Conservation (phyloP, 2,329 filamentous ascomycete genomes). For the Clarireedia homoeocarpa region DNA sequence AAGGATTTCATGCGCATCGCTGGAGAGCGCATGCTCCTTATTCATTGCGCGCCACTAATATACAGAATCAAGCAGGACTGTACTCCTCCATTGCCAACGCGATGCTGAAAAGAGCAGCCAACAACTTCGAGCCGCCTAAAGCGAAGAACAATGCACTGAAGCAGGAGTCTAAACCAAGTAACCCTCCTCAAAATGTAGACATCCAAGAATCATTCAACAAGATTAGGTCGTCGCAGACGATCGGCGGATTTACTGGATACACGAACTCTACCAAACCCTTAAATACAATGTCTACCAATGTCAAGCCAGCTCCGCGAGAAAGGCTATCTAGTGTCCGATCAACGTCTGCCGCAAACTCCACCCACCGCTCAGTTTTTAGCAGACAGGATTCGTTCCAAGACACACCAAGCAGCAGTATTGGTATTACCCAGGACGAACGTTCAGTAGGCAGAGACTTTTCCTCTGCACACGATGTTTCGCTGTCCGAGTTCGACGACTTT, state of each 20-base stretch:
- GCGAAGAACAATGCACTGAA: slow-evolving; percentile 33
- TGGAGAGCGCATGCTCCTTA: slow-evolving; percentile 20
- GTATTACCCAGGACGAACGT: slow-evolving; percentile 27
- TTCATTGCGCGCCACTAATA: slow-evolving; percentile 16
- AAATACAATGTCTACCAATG: slow-evolving; percentile 19
- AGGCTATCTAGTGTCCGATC: slow-evolving; percentile 9
- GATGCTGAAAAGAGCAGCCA: slow-evolving; percentile 29
- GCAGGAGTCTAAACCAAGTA: slow-evolving; percentile 51
- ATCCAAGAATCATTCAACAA: slow-evolving; percentile 46
- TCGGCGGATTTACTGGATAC: slow-evolving; percentile 31
- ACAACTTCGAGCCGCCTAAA: slow-evolving; percentile 15
- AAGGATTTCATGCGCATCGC: slow-evolving; percentile 23
- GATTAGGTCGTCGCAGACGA: slow-evolving; percentile 31
- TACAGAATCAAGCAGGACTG: slow-evolving; percentile 7
- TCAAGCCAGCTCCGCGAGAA: background rate
- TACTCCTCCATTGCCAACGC: slow-evolving; percentile 28
- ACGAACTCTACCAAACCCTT: slow-evolving; percentile 17
- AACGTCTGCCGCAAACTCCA: background rate
- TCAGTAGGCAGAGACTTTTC: slow-evolving; percentile 14
- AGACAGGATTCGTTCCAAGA: slow-evolving; percentile 43
- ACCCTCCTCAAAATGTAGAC: slow-evolving; percentile 40
- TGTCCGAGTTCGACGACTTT: slow-evolving; percentile 75
- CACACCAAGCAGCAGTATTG: slow-evolving; percentile 31
- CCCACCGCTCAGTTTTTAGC: slow-evolving; percentile 28
- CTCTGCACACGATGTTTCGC: slow-evolving; percentile 31